These are phyloP conservation scores for Bacidia gigantensis DNA, from an alignment of 495 filamentous ascomycete species.

Conservation along the genomic window DNA sequence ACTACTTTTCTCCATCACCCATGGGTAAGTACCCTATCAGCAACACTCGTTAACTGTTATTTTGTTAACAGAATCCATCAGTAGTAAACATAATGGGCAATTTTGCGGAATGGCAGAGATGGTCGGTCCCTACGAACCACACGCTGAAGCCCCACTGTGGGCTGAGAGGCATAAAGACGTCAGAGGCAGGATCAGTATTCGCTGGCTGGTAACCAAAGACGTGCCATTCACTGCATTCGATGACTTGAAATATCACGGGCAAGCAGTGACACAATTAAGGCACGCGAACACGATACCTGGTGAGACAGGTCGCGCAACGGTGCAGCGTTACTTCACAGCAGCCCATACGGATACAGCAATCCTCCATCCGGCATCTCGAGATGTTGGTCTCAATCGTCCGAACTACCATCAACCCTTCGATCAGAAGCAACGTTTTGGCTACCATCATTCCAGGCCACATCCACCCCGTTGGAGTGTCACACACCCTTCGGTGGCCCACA, in stretches of 20 bases:
- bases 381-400: neutral
- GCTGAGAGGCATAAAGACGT: conserved; percentile 3
- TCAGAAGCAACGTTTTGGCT: too few species aligned
- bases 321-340: conserved; percentile 11
- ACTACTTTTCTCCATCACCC: conserved; percentile 13
- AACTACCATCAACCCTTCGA: neutral
- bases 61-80: too few species aligned
- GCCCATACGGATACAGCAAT: conserved; percentile 10
- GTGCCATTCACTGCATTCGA: conserved; percentile 11
- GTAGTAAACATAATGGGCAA: conserved; percentile 7
- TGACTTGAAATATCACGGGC: conserved; percentile 9
- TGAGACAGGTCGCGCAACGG: conserved; percentile 3
- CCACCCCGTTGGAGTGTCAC: too few species aligned
- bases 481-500: too few species aligned
- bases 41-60: too few species aligned
- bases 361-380: conserved; percentile 8
- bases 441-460: too few species aligned
- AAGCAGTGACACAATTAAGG: conserved; percentile 9
- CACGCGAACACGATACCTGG: conserved; percentile 12
- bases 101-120: conserved; percentile 14
- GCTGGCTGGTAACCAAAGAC: conserved; percentile 17
- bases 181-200: conserved; percentile 10
- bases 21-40: conserved; percentile 6
- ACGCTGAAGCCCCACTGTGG: conserved; percentile 3
- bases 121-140: conserved; percentile 10